phyloP scores from a whole-genome alignment of 169 alveolate species.

The Pseudocohnilembus persalinus region DNA sequence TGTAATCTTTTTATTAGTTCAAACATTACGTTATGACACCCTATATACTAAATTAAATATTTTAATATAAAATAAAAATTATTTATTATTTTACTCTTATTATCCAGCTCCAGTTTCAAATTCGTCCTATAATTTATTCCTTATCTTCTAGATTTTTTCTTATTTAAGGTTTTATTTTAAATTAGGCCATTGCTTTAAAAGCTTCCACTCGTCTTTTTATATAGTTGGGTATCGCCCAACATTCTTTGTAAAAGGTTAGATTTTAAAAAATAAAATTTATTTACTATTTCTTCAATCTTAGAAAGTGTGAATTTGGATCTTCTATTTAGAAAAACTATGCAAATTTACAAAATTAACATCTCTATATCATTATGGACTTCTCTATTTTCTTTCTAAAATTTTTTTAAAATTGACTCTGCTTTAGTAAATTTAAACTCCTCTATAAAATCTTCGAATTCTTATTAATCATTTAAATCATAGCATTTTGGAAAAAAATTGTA shows the following conservation, averaged over 20 bases:
- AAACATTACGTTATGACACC: neutral
- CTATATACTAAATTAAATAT: neutral
- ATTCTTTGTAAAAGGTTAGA: neutral
- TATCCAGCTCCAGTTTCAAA: neutral
- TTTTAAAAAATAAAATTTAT: too few relatives aligned
- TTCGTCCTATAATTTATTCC: neutral
- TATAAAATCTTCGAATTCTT: slow-evolving; percentile 81
- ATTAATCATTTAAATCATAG: slow-evolving; percentile 75
- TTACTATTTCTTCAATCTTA: neutral
- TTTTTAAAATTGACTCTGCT: slow-evolving; percentile 48
- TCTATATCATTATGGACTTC: neutral
- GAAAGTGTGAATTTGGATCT: neutral
- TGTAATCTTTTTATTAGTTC: neutral
- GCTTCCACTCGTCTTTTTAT: slow-evolving; percentile 2
- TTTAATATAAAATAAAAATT: too few relatives aligned
- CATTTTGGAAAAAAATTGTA: slow-evolving; percentile 87
- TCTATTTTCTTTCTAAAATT: neutral
- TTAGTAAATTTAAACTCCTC: slow-evolving; percentile 78
- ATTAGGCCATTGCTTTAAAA: neutral
- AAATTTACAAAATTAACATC: neutral
- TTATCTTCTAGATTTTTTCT: neutral
- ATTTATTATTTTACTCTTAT: neutral
- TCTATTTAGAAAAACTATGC: neutral
- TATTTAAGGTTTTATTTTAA: neutral
- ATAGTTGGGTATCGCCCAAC: neutral